Base-by-base conservation (phyloP, 164 flowering plant species). In the Sextonia rubra region DNA sequence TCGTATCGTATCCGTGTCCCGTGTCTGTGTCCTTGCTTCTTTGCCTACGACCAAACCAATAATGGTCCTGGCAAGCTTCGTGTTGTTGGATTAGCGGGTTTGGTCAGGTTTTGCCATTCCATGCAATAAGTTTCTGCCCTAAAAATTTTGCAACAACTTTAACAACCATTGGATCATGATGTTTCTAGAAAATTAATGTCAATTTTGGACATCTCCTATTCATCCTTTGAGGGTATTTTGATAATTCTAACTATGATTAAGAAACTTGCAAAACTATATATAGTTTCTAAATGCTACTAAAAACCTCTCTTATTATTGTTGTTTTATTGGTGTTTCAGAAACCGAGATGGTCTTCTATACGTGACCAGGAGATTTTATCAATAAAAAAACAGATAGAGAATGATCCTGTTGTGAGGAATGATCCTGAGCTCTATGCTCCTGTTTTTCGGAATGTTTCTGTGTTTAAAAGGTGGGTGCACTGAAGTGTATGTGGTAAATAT, bases 231-330 rank as follows among this genome's bases (percentile, higher is more conserved):
- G 5, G 20, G 62, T n/a, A 58, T 70, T 69, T 18, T 52, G 44
- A 71, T 12, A 55, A n/a, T 66, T 76, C 76, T 22, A 69, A 70
- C 52, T 80, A 71, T 74, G 65, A 32, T 74, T 56, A 15, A 30
- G 61, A 64, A 52, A 22, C 22, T 61, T 61, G 22, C 64, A 27
- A 27, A 30, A 29, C 14, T 27, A 27, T 27, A 23, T 30, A 9
- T 18, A 27, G 23, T 27, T 64, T 32, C 44, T 15, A 52, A 52
- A 52, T 52, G 4, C 55, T 25, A 22, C 55, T 32, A 14, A 44
- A 22, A 18, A 2, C 20, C 15, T 67, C 8, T 69, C 11, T 47
- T 23, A 4, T 6, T 26, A 29, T 69, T 52, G 47, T 48, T 18
- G 15, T 70, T 69, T n/a, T 23, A 47, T 6, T 12, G 6, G 15